Evolutionary conservation across 345 rosid species (phyloP), one percentile per base, ranked within the genome.

Genomic region (Punica granatum): DNA sequence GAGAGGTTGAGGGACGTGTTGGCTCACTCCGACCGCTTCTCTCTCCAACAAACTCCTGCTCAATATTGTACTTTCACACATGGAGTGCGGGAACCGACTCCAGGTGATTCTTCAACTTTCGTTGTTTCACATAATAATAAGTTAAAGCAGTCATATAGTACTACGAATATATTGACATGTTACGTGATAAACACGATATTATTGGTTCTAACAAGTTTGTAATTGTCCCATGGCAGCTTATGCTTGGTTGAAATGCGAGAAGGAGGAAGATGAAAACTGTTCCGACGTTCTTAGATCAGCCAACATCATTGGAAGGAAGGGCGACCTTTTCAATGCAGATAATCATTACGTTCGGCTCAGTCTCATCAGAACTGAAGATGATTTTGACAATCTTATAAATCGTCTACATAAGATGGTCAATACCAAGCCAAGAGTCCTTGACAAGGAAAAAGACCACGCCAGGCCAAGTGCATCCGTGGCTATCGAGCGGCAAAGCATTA

Each of bases 201-300:
- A 1, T 35, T 35, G 59, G 33, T 48, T 31, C 54, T 5, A 12
- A 16, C 59, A 23, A 42, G 15, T 30, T 66, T n/a, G 56, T 67
- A 0, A 34, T 58, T 23, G 31, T 12, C n/a, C 14, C 37, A 7
- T 31, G 66, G 68, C 81, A 88, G 92, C 92, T 71, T 91, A 83
- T 67, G 92, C 82, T 6, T 87, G 92, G 92, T 6, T 85, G 71
- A 88, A 75, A 72, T 90, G 95, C 67, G 89, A 83, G 72, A 74
- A 76, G 71, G 71, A 68, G 72, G 81, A 81, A 70, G 89, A 86
- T 14, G 68, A 13, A 66, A 69, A 76, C 66, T 88, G 95, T 53
- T 49, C 65, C 62, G 81, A 70, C 59, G 80, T 79, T 7, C 81
- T 90, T 13, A 73, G 16, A 62, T 81, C 70, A 2, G 90, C 79